These are phyloP conservation scores for Rhododendron mucronatum DNA, from an alignment of 148 eudicot genomes.

Conservation along the genomic window DNA sequence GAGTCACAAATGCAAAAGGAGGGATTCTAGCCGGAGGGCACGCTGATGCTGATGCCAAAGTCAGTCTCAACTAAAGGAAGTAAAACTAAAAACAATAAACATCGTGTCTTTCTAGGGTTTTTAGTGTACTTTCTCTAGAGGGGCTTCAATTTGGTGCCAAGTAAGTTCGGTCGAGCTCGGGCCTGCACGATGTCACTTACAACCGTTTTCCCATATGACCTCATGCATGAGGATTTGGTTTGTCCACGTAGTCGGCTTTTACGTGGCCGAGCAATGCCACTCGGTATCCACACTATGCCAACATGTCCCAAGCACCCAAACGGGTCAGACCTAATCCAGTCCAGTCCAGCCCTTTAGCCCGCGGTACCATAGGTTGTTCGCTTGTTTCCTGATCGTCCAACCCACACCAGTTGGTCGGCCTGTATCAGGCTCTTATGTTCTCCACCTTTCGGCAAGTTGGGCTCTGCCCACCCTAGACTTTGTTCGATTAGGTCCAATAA, in stretches of 20 bases:
- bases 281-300: background rate
- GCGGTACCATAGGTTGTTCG: background rate
- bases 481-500: background rate
- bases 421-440: background rate
- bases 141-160: background rate
- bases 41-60: background rate
- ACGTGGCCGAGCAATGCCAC: background rate
- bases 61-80: background rate
- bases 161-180: background rate
- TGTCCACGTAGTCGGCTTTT: background rate
- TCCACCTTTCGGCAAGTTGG: background rate
- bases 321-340: background rate
- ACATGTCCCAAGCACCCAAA: background rate
- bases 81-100: no score
- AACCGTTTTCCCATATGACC: background rate
- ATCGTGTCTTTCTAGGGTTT: background rate
- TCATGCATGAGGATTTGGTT: background rate
- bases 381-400: background rate
- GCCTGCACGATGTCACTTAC: background rate
- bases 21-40: background rate
- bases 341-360: background rate
- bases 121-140: background rate
- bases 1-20: background rate
- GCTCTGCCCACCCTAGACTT: background rate
- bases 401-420: background rate